A percentile compares a stretch with the other conserved stretches of the same genome.
These are phyloP conservation scores for Discostella stelligeroides DNA, from an alignment of 108 stramenopile genomes.

Conservation along the genomic window DNA sequence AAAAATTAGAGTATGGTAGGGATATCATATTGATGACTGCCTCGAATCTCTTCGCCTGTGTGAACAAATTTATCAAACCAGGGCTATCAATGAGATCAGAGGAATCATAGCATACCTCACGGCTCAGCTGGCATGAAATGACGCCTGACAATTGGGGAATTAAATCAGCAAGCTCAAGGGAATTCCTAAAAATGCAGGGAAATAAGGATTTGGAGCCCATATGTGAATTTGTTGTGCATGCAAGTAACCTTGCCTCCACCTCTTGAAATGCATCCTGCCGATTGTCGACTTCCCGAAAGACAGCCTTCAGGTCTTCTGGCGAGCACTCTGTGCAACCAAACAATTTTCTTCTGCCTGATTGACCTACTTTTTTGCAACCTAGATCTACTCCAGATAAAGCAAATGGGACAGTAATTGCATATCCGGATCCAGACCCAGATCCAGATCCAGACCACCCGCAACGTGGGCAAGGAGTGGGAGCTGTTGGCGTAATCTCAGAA, in stretches of 20 bases:
- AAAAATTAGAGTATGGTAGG: constrained; percentile 18
- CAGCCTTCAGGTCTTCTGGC: constrained; percentile 10
- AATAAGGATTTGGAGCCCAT: constrained; percentile 15
- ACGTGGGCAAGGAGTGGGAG: constrained; percentile 3
- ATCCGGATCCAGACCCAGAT: not conserved
- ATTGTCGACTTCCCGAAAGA: constrained; percentile 21
- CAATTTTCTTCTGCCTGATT: not conserved
- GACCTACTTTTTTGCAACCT: not conserved
- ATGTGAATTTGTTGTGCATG: constrained; percentile 2
- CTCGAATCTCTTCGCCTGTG: constrained; percentile 27
- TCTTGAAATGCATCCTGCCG: constrained; percentile 22
- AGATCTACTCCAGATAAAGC: not conserved
- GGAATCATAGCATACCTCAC: constrained; percentile 24
- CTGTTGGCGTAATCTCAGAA: not conserved
- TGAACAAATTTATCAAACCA: constrained; percentile 32
- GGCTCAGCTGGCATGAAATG: constrained; percentile 23
- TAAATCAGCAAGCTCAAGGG: constrained; percentile 12
- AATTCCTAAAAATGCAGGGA: constrained; percentile 15
- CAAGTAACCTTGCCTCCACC: constrained; percentile 9
- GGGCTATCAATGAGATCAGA: constrained; percentile 32
- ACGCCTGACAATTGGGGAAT: constrained; percentile 25
- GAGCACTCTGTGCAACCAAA: constrained; percentile 38
- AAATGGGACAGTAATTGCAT: not conserved
- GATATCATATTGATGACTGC: constrained; percentile 7
- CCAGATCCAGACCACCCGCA: constrained; percentile 1